A percentile compares a stretch with the other conserved stretches of the same genome.
Evolutionary conservation across 2,329 filamentous ascomycete genomes (phyloP).

Genomic region (Pleurostoma richardsiae): DNA sequence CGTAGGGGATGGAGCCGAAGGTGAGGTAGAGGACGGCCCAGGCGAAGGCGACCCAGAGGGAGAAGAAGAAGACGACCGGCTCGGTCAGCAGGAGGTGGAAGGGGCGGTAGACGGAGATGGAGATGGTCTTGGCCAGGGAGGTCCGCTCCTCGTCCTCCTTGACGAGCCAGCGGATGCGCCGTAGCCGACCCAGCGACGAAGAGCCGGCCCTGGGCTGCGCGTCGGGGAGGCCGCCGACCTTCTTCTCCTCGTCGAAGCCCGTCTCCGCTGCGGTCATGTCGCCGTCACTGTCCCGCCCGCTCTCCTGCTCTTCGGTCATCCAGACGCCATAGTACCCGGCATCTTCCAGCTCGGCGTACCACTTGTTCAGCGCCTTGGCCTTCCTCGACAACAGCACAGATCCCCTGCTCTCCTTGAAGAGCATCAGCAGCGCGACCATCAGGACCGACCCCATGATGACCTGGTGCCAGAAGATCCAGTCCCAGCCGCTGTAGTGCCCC

Average conservation of each 20-base stretch:
- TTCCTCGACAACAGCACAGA: conserved; percentile 75
- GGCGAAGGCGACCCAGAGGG: conserved; percentile 81
- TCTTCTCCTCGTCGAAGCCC: conserved; percentile 14
- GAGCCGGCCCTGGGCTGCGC: not conserved
- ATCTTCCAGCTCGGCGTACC: conserved; percentile 70
- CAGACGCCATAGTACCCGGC: conserved; percentile 51
- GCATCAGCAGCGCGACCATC: conserved; percentile 57
- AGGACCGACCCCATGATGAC: conserved; percentile 63
- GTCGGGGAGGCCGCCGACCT: not conserved
- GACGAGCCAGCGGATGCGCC: conserved; percentile 74
- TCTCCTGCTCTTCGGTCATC: conserved; percentile 15
- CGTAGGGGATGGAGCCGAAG: conserved; percentile 73
- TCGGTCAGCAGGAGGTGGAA: conserved; percentile 75
- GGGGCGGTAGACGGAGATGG: conserved; percentile 68
- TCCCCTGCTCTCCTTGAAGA: conserved; percentile 79
- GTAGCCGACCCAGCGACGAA: conserved; percentile 13
- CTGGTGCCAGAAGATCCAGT: conserved; percentile 88
- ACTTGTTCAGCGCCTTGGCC: conserved; percentile 67
- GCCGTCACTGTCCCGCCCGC: not conserved
- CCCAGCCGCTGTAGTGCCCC: conserved; percentile 45
- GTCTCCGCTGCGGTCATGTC: not conserved
- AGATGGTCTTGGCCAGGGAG: conserved; percentile 64
- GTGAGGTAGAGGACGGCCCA: conserved; percentile 88
- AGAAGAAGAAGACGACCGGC: conserved; percentile 80
- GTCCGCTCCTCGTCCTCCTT: conserved; percentile 72